Conservation (phyloP, 1,139 yeast genomes). For the Yamadazyma aaseri region DNA sequence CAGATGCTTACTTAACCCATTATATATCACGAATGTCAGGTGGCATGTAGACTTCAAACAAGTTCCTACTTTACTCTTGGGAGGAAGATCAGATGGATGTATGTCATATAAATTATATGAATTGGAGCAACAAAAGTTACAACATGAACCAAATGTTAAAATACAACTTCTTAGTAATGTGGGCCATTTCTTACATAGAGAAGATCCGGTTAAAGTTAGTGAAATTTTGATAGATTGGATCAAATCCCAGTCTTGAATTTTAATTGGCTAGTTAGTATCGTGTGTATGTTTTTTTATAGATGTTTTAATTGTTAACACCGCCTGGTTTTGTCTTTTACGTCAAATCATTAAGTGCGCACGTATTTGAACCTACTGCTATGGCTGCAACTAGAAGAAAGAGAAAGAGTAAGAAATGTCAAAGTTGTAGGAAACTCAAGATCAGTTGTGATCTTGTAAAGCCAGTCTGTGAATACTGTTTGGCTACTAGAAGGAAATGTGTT, state of each 20-base stretch:
- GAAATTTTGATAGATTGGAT: conserved; percentile 31
- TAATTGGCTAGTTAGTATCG: too few relatives aligned
- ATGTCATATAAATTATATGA: conserved; percentile 32
- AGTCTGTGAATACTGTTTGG: conserved; percentile 32
- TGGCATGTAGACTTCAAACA: conserved; percentile 36
- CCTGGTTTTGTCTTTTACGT: too few relatives aligned
- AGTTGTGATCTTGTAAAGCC: conserved; percentile 33
- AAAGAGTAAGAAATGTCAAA: conserved; percentile 9
- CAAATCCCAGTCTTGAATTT: neutral
- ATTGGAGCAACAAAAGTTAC: conserved; percentile 24
- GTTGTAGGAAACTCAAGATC: conserved; percentile 26
- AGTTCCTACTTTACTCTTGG: conserved; percentile 41
- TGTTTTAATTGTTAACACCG: neutral
- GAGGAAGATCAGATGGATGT: conserved; percentile 42
- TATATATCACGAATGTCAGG: conserved; percentile 20
- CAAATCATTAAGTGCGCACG: too few relatives aligned
- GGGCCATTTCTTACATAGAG: conserved; percentile 47
- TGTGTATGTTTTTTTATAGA: neutral
- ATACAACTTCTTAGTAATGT: conserved; percentile 30
- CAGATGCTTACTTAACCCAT: conserved; percentile 29
- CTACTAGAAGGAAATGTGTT: conserved; percentile 27
- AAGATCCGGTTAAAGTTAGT: conserved; percentile 33
- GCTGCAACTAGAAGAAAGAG: conserved; percentile 3
- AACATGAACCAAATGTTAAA: conserved; percentile 20
- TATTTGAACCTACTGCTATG: too few relatives aligned